Percentiles rank a stretch among this genome's conserved stretches.
Conservation (phyloP, 2,329 filamentous ascomycete genomes). For the Neofusicoccum umdonicola region DNA sequence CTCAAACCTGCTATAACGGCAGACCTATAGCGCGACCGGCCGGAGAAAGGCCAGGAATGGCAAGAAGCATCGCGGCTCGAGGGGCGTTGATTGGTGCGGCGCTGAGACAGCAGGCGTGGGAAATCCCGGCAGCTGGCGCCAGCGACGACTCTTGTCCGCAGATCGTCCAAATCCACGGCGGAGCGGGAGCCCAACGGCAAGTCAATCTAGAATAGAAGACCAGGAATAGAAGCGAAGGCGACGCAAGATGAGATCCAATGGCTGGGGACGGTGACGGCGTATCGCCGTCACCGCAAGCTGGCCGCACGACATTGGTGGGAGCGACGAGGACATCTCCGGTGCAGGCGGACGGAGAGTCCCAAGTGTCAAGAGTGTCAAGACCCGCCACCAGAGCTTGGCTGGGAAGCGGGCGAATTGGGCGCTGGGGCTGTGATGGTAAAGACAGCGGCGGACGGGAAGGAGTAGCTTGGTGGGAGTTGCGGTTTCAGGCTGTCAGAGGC, state of each 20-base stretch:
- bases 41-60: not conserved
- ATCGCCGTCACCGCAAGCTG: no score
- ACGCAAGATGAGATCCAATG: not conserved
- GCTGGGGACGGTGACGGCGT: not conserved
- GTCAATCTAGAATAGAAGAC: not conserved
- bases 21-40: not conserved
- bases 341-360: not conserved
- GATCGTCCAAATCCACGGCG: not conserved
- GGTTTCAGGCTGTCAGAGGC: constrained; percentile 7
- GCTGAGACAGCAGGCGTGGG: constrained; percentile 10
- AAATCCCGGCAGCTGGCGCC: constrained; percentile 3
- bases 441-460: not conserved
- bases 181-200: not conserved
- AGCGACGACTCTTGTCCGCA: not conserved
- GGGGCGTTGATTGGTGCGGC: not conserved
- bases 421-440: not conserved
- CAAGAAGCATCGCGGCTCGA: not conserved
- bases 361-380: not conserved
- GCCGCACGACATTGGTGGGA: not conserved
- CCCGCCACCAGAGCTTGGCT: not conserved
- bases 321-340: no score
- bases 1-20: not conserved
- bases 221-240: not conserved
- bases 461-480: not conserved
- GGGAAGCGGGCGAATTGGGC: not conserved